A percentile compares a stretch with the other conserved stretches of the same genome.
Conservation (phyloP, 2,329 filamentous ascomycete genomes). For the Diaporthe sp. region DNA sequence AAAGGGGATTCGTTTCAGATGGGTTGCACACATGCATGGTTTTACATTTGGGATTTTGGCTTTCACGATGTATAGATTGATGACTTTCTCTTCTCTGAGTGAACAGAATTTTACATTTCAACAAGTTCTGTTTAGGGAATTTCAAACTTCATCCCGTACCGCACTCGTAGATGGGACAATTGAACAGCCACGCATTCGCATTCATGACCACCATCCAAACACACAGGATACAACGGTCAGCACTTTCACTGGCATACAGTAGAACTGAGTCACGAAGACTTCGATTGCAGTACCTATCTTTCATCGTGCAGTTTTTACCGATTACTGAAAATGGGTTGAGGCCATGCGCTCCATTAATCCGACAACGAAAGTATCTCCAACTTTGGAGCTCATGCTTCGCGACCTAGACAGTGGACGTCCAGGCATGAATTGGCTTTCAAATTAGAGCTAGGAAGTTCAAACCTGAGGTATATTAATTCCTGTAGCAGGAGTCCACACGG, state of each 20-base stretch:
- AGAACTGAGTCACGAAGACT: accelerated
- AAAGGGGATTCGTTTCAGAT: not conserved
- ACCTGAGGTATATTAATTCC: no score
- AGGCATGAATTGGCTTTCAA: not conserved
- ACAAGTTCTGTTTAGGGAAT: not conserved
- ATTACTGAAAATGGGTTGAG: no score
- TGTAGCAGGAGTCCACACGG: no score
- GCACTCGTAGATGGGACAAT: not conserved
- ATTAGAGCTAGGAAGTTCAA: not conserved
- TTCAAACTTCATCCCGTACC: not conserved
- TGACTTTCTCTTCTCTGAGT: constrained; percentile 6
- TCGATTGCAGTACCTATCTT: accelerated
- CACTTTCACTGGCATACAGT: no score
- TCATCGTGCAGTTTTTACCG: accelerated
- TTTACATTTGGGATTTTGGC: not conserved
- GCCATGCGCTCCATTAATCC: not conserved
- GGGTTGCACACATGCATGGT: not conserved
- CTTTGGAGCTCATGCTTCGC: not conserved
- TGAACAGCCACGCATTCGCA: not conserved
- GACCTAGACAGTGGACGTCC: not conserved
- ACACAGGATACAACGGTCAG: no score
- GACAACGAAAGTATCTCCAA: not conserved
- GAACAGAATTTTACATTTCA: not conserved
- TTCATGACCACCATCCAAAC: no score
- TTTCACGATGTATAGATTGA: constrained; percentile 24